Percentiles rank a stretch among this genome's conserved stretches.
Conservation (phyloP, 768 basidiomycete genomes). For the Boletales sp. region DNA sequence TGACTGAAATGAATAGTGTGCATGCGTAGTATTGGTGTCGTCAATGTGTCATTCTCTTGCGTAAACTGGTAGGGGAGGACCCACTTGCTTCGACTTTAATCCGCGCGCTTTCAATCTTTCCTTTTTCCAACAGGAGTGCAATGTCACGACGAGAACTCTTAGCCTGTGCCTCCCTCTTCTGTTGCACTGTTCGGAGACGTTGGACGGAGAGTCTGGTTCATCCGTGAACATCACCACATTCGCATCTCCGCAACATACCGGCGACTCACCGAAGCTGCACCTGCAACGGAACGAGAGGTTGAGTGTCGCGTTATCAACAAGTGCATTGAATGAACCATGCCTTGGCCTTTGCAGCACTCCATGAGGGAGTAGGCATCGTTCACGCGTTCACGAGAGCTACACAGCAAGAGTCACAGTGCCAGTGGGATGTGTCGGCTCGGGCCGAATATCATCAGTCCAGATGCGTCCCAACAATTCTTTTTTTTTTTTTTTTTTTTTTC, state of each 20-base stretch:
- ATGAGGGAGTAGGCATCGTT: slow-evolving; percentile 34
- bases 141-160: slow-evolving; percentile 75
- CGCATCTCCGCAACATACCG: background rate
- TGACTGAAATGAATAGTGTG: slow-evolving; percentile 43
- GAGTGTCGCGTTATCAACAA: slow-evolving; percentile 1
- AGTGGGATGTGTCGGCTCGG: slow-evolving; percentile 3
- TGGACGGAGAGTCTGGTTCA: slow-evolving; percentile 72
- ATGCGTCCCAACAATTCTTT: no score
- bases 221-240: slow-evolving; percentile 1
- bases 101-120: slow-evolving; percentile 79
- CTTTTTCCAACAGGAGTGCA: slow-evolving; percentile 71
- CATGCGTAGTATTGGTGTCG: slow-evolving; percentile 17
- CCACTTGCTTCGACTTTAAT: slow-evolving; percentile 82
- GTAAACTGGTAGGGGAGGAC: slow-evolving; percentile 24
- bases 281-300: slow-evolving; percentile 21
- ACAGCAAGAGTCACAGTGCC: background rate
- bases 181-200: slow-evolving; percentile 77
- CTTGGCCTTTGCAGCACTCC: slow-evolving; percentile 65
- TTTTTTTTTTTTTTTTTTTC: no score
- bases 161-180: slow-evolving; percentile 89
- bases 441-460: slow-evolving; percentile 1
- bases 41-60: slow-evolving; percentile 2
- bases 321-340: slow-evolving; percentile 22
- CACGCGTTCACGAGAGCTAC: slow-evolving; percentile 1
- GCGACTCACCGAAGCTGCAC: slow-evolving; percentile 45